phyloP scores from a whole-genome alignment of 139 green algal species.

The Klebsormidium nitens region DNA sequence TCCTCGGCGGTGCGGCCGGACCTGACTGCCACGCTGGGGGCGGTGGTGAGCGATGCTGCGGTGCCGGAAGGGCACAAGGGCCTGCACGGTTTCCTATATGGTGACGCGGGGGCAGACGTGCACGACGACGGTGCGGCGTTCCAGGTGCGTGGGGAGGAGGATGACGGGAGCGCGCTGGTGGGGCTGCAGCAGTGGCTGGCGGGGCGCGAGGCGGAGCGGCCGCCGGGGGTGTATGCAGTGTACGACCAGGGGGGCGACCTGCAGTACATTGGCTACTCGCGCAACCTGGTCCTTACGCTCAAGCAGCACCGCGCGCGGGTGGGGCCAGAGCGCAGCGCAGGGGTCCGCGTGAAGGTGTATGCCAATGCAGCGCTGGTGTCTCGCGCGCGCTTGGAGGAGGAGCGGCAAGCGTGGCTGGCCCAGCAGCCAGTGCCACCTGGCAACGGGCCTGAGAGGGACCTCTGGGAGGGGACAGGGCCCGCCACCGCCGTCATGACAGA shows the following conservation, averaged over 20 bases:
- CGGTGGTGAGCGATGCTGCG: conserved; percentile 54
- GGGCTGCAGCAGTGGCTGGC: conserved; percentile 54
- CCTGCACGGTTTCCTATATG: conserved; percentile 76
- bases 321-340: not conserved
- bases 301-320: conserved; percentile 4
- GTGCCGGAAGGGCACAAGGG: conserved; percentile 78
- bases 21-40: conserved; percentile 18
- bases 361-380: conserved; percentile 73
- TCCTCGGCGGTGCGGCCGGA: too few relatives aligned
- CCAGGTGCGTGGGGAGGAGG: conserved; percentile 49
- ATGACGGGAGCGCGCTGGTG: conserved; percentile 63
- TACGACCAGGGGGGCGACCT: conserved; percentile 57
- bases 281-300: conserved; percentile 65
- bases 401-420: conserved; percentile 59
- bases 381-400: conserved; percentile 54
- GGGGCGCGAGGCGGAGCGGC: conserved; percentile 57
- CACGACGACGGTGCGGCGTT: conserved; percentile 4
- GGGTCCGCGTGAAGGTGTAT: conserved; percentile 51
- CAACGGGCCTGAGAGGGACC: conserved; percentile 52
- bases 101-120: conserved; percentile 54
- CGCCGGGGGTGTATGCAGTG: conserved; percentile 76
- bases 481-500: conserved; percentile 30
- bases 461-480: conserved; percentile 52
- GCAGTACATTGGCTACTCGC: conserved; percentile 78
- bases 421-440: conserved; percentile 39